phyloP scores from a whole-genome alignment of 129 eudicot genomes.

The Deinandra increscens region DNA sequence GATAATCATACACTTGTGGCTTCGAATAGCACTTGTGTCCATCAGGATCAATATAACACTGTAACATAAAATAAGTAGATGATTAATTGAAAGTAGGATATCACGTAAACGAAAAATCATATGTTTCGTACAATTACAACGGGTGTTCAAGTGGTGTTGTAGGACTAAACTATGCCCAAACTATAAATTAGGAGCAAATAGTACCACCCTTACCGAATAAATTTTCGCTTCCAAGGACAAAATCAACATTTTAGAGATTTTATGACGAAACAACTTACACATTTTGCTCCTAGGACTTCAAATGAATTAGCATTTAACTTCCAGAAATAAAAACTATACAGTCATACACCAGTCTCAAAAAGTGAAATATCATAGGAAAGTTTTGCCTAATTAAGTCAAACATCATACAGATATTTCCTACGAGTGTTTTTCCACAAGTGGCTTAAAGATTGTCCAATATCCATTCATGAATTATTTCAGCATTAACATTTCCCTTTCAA shows the following conservation, averaged over 20 bases:
- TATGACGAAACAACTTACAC: neutral
- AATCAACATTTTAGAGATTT: neutral
- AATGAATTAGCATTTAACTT: neutral
- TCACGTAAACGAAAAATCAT: neutral
- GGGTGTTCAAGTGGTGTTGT: neutral
- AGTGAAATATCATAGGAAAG: neutral
- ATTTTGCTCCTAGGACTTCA: neutral
- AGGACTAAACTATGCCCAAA: neutral
- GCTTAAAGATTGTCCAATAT: too few species aligned
- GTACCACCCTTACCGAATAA: neutral
- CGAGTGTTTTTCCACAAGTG: too few species aligned
- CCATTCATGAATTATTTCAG: neutral
- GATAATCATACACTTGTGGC: conserved; percentile 49
- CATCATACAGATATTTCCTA: too few species aligned
- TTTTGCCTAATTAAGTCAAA: neutral
- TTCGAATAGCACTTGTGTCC: conserved; percentile 54
- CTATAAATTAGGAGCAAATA: neutral
- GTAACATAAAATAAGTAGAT: conserved; percentile 5
- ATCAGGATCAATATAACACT: conserved; percentile 47
- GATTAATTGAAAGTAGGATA: neutral
- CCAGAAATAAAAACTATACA: neutral
- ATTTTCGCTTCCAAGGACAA: neutral
- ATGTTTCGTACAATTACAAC: neutral
- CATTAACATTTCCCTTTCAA: neutral
- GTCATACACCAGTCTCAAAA: neutral